These are phyloP conservation scores for Candida khao-thaluensis DNA, from an alignment of 805 yeast genomes.

Conservation along the genomic window DNA sequence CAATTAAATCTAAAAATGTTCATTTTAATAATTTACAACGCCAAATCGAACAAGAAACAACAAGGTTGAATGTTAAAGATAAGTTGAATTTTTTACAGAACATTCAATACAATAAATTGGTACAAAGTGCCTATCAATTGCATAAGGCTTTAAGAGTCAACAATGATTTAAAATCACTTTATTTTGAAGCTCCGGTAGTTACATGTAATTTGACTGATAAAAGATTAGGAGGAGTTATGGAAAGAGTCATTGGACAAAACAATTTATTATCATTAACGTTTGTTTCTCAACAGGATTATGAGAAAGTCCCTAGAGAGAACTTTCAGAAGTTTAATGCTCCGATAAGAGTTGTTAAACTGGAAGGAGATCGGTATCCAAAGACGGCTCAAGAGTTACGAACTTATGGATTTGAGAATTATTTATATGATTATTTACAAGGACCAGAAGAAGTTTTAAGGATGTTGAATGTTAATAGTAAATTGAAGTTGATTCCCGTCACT, in stretches of 20 bases:
- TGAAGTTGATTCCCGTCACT: constrained; percentile 63
- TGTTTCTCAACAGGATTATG: constrained; percentile 45
- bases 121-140: constrained; percentile 2
- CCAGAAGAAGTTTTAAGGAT: constrained; percentile 69
- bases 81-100: constrained; percentile 9
- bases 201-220: constrained; percentile 55
- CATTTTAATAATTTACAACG: constrained; percentile 15
- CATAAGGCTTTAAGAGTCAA: constrained; percentile 42
- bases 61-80: constrained; percentile 11
- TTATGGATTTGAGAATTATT: constrained; percentile 78
- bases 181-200: constrained; percentile 75
- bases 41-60: constrained; percentile 13
- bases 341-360: constrained; percentile 46
- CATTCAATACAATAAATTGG: not conserved
- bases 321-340: constrained; percentile 50
- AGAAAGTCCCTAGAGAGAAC: constrained; percentile 26
- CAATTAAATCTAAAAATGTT: constrained; percentile 16
- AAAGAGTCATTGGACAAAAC: constrained; percentile 51
- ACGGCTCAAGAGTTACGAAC: constrained; percentile 34
- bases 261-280: constrained; percentile 67
- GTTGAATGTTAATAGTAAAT: constrained; percentile 56
- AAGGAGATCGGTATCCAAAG: constrained; percentile 16
- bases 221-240: constrained; percentile 54
- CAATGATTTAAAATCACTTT: constrained; percentile 36
- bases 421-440: constrained; percentile 70